Evolutionary conservation across 352 stramenopile genomes (phyloP).

Genomic region (Globisporangium orthogonon): DNA sequence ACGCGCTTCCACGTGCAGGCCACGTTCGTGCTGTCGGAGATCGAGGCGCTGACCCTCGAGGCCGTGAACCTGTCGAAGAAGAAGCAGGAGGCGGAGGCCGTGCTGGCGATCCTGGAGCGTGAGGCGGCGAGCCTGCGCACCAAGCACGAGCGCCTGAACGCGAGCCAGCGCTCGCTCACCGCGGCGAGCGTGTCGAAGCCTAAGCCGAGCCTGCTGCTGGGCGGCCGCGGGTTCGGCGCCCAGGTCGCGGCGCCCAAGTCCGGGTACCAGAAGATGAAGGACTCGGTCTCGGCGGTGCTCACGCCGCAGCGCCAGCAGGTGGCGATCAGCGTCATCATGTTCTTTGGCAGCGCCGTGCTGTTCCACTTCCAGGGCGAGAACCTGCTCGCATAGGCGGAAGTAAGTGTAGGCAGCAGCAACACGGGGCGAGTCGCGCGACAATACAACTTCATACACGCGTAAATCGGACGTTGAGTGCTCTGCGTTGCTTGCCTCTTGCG

Average conservation of each 20-base stretch:
- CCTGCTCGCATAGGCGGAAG: constrained; percentile 49
- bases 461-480: neutral
- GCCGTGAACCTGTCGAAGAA: constrained; percentile 69
- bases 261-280: constrained; percentile 54
- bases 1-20: constrained; percentile 67
- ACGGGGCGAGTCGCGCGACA: neutral
- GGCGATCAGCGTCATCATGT: constrained; percentile 68
- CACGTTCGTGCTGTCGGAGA: constrained; percentile 65
- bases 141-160: constrained; percentile 79
- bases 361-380: constrained; percentile 86
- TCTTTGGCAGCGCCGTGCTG: constrained; percentile 58
- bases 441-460: constrained; percentile 1
- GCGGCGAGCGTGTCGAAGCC: constrained; percentile 51
- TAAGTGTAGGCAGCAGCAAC: neutral
- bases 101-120: constrained; percentile 55
- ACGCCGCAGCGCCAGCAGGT: constrained; percentile 72
- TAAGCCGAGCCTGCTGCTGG: constrained; percentile 46
- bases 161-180: constrained; percentile 62
- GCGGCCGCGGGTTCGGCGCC: constrained; percentile 36
- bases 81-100: constrained; percentile 73
- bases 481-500: neutral
- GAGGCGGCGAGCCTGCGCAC: constrained; percentile 69
- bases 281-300: constrained; percentile 51
- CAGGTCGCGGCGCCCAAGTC: constrained; percentile 48
- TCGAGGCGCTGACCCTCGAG: constrained; percentile 67